Evolutionary conservation across 768 basidiomycete species (phyloP).

Genomic region (Mycena sanguinolenta): DNA sequence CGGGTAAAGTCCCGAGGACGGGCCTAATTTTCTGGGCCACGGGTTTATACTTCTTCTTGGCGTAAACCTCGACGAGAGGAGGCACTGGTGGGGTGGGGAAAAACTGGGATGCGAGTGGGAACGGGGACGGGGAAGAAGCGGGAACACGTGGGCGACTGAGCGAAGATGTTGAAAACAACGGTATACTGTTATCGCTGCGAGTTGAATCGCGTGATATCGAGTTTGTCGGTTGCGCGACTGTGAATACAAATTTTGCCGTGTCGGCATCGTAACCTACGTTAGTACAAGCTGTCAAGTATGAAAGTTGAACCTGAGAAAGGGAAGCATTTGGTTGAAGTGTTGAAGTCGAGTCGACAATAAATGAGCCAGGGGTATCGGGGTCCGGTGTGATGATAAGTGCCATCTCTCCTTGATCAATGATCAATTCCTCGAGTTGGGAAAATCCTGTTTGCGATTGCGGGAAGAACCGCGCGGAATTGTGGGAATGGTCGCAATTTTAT

Average conservation of each 20-base stretch:
- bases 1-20: constrained; percentile 31
- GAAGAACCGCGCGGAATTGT: constrained; percentile 20
- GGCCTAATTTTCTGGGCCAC: no score
- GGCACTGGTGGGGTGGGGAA: constrained; percentile 7
- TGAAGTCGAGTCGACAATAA: constrained; percentile 14
- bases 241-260: constrained; percentile 1
- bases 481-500: constrained; percentile 9
- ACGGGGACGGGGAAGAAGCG: no score
- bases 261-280: not conserved
- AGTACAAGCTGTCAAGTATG: constrained; percentile 12
- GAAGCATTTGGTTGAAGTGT: constrained; percentile 6
- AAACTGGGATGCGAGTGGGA: no score
- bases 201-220: constrained; percentile 25
- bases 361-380: not conserved
- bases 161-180: not conserved
- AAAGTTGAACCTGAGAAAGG: not conserved
- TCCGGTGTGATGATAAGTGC: constrained; percentile 8
- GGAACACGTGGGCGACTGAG: not conserved
- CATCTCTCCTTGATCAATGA: constrained; percentile 23
- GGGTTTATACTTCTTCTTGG: constrained; percentile 43
- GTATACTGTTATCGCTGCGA: no score
- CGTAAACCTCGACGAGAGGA: not conserved
- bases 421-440: constrained; percentile 29
- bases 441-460: not conserved
- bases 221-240: constrained; percentile 11